phyloP scores from a whole-genome alignment of 1,139 yeast genomes.

The Taphrina sp. region DNA sequence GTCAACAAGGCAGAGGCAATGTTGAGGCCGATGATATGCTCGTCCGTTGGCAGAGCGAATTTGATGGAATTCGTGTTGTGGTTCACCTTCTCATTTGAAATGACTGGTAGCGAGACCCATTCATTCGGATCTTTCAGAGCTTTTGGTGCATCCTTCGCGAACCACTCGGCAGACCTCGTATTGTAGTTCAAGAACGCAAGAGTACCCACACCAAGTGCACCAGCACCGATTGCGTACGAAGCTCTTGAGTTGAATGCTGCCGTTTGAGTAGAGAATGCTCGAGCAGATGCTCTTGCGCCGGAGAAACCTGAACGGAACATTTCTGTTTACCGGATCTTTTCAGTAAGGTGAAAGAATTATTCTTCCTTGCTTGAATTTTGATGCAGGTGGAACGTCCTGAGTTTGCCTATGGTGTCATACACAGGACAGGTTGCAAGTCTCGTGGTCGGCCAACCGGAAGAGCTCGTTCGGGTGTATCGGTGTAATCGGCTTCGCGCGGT shows the following conservation, averaged over 20 bases:
- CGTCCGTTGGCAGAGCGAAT: conserved; percentile 67
- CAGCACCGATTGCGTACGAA: conserved; percentile 18
- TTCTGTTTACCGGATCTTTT: too few species aligned
- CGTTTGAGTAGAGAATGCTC: conserved; percentile 2
- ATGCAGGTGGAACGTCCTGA: too few species aligned
- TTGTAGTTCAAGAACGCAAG: conserved; percentile 19
- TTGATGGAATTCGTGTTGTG: conserved; percentile 57
- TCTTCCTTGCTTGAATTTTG: too few species aligned
- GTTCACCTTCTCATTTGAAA: conserved; percentile 57
- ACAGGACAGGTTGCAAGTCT: too few species aligned
- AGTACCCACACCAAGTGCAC: conserved; percentile 19
- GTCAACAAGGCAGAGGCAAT: conserved; percentile 79
- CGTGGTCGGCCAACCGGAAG: too few species aligned
- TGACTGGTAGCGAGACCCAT: conserved; percentile 79
- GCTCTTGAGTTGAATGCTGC: conserved; percentile 1
- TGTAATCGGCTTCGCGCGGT: too few species aligned
- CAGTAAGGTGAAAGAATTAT: too few species aligned
- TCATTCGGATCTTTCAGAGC: conserved; percentile 40
- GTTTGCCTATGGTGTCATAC: too few species aligned
- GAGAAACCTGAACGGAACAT: conserved; percentile 10
- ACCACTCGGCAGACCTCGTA: conserved; percentile 26
- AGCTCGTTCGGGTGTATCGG: too few species aligned
- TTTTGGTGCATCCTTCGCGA: conserved; percentile 25
- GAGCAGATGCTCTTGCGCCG: background rate
- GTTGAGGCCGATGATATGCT: conserved; percentile 72